Evolutionary conservation across 2,329 filamentous ascomycete species (phyloP), one percentile per base, ranked within the genome.

Genomic region (Fusarium denticulatum): DNA sequence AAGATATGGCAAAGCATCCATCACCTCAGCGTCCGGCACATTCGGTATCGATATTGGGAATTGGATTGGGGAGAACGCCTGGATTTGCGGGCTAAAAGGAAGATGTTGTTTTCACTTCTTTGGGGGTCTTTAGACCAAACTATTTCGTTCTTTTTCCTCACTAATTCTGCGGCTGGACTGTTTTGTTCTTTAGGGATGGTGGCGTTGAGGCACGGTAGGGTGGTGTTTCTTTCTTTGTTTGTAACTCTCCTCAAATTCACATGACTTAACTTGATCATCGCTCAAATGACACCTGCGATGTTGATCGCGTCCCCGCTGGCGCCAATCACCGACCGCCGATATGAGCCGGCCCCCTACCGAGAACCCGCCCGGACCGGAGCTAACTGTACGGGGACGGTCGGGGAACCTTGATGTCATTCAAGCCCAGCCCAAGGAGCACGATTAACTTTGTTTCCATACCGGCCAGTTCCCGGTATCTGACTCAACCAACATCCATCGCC

Each of bases 1-100:
- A 74, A 74, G 66, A 74, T 46, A 74, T 64, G 76, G 67, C 61
- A 76, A 72, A 76, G 74, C 74, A 77, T 67, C 72, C 63, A 75
- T 74, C 70, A 69, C 63, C 63, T 70, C 60, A 67, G 58, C 61
- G 55, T 59, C 58, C 65, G 67, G 63, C 59, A 73, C 57, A 64
- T 61, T 65, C 64, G 67, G 62, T 52, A 64, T 63, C 56, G 45
- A 47, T 76, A 60, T 46, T 74, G 62, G 62, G 74, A 63, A 67
- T 58, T 57, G 56, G 67, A 72, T 67, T 62, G 46, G 52, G 43
- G 52, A 60, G 55, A 63, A 34, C 20, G 61, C 72, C 67, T 76
- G 64, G 68, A 42, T 70, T 62, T 62, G 64, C 61, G 46, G 72
- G 65, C 40, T 63, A 56, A 40, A 55, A 14, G 42, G 55, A 69